phyloP scores from a whole-genome alignment of 495 filamentous ascomycete genomes.

The Xylaria longipes region DNA sequence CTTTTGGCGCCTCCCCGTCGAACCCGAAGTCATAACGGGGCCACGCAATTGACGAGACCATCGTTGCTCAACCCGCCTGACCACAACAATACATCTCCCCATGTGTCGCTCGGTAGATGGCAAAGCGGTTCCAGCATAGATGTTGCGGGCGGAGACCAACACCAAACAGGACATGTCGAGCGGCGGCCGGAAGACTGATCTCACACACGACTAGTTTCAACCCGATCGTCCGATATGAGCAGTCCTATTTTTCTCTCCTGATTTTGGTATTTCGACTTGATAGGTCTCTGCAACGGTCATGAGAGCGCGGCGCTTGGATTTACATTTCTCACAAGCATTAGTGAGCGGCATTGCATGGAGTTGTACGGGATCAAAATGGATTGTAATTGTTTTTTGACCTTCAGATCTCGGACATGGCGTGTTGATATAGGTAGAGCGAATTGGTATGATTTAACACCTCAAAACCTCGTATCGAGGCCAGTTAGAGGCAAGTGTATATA shows the following conservation, averaged over 20 bases:
- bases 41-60: slow-evolving; percentile 23
- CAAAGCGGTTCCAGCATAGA: slow-evolving; percentile 21
- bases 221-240: slow-evolving; percentile 1
- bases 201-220: slow-evolving; percentile 25
- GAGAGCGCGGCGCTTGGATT: slow-evolving; percentile 40
- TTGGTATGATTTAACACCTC: neutral
- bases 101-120: slow-evolving; percentile 24
- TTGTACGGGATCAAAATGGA: slow-evolving; percentile 29
- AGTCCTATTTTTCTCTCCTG: neutral
- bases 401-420: neutral
- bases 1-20: slow-evolving; percentile 15
- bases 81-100: slow-evolving; percentile 25
- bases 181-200: slow-evolving; percentile 36
- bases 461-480: neutral
- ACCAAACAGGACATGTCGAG: slow-evolving; percentile 26
- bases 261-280: slow-evolving; percentile 13
- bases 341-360: slow-evolving; percentile 36
- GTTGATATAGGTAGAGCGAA: neutral
- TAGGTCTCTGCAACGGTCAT: slow-evolving; percentile 30
- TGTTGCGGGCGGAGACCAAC: slow-evolving; percentile 27
- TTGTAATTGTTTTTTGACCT: neutral
- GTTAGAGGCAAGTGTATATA: slow-evolving; percentile 9
- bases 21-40: slow-evolving; percentile 23
- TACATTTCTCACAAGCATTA: slow-evolving; percentile 15
- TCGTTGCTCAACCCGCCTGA: slow-evolving; percentile 22